These are phyloP conservation scores for Kurtzmaniella quercitrusa DNA, from an alignment of 1,139 yeast species.

Conservation along the genomic window DNA sequence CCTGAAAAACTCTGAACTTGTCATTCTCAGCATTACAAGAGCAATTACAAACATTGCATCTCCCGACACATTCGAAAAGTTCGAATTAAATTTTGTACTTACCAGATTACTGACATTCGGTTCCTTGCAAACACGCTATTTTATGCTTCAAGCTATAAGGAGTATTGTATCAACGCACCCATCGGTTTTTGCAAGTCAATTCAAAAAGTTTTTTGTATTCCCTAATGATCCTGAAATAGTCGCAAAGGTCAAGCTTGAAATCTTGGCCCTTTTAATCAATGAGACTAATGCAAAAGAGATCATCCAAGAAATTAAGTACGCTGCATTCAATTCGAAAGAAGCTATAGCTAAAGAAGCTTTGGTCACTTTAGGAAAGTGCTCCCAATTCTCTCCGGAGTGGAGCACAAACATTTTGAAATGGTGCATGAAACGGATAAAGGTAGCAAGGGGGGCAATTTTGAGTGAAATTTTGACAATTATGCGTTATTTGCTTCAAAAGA, in stretches of 20 bases:
- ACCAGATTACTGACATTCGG: slow-evolving; percentile 34
- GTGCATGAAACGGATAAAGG: slow-evolving; percentile 34
- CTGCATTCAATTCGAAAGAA: slow-evolving; percentile 41
- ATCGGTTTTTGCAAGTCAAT: slow-evolving; percentile 42
- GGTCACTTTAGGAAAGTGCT: slow-evolving; percentile 53
- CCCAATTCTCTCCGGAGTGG: slow-evolving; percentile 36
- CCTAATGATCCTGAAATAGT: slow-evolving; percentile 51
- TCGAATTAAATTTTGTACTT: slow-evolving; percentile 48
- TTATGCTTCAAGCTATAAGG: slow-evolving; percentile 41
- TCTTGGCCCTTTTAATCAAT: slow-evolving; percentile 56
- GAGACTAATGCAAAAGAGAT: slow-evolving; percentile 49
- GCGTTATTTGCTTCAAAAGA: slow-evolving; percentile 67
- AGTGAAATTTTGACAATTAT: slow-evolving; percentile 66
- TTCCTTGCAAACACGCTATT: slow-evolving; percentile 29
- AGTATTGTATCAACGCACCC: slow-evolving; percentile 34
- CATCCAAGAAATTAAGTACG: slow-evolving; percentile 66
- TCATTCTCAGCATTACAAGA: slow-evolving; percentile 57
- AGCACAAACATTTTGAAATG: slow-evolving; percentile 34
- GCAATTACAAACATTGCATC: slow-evolving; percentile 55
- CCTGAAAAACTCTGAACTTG: slow-evolving; percentile 53
- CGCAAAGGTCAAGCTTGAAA: slow-evolving; percentile 57
- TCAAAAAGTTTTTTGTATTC: slow-evolving; percentile 52
- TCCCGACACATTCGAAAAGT: slow-evolving; percentile 42
- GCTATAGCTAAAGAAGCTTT: slow-evolving; percentile 51
- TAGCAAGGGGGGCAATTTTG: slow-evolving; percentile 32